phyloP scores from a whole-genome alignment of 176 grass and related monocot species.

The Tuctoria greenei region DNA sequence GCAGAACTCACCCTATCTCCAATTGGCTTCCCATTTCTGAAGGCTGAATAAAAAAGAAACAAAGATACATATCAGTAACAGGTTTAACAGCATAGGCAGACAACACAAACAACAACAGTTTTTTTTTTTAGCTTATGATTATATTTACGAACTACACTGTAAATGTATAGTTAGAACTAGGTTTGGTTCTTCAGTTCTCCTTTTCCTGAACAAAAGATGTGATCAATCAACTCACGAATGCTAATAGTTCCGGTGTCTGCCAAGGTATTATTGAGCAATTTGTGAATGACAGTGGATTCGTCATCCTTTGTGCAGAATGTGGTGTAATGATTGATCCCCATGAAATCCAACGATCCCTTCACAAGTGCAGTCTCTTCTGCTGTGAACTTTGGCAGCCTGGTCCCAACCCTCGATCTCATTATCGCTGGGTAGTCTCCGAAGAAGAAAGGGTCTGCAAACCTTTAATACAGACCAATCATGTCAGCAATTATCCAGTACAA shows the following conservation, averaged over 20 bases:
- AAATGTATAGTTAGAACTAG: not conserved
- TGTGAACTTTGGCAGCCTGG: conserved; percentile 74
- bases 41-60: conserved; percentile 43
- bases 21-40: conserved; percentile 64
- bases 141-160: not conserved
- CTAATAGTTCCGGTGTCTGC: conserved; percentile 78
- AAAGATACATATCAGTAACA: conserved; percentile 4
- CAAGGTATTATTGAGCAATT: conserved; percentile 56
- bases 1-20: conserved; percentile 58
- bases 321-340: conserved; percentile 96
- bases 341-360: conserved; percentile 81
- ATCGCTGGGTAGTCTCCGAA: conserved; percentile 84
- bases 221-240: conserved; percentile 62
- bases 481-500: not conserved
- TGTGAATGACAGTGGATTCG: conserved; percentile 48
- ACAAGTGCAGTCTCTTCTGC: conserved; percentile 54
- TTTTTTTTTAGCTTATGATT: not conserved
- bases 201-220: not conserved
- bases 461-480: not conserved
- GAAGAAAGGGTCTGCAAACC: conserved; percentile 95
- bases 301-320: conserved; percentile 76
- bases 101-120: not conserved
- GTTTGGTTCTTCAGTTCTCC: not conserved
- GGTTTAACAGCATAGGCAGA: not conserved
- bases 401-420: conserved; percentile 71